A percentile compares a stretch with the other conserved stretches of the same genome.
These are phyloP conservation scores for Colletotrichum chlorophyti DNA, from an alignment of 2,329 filamentous ascomycete species.

Conservation along the genomic window DNA sequence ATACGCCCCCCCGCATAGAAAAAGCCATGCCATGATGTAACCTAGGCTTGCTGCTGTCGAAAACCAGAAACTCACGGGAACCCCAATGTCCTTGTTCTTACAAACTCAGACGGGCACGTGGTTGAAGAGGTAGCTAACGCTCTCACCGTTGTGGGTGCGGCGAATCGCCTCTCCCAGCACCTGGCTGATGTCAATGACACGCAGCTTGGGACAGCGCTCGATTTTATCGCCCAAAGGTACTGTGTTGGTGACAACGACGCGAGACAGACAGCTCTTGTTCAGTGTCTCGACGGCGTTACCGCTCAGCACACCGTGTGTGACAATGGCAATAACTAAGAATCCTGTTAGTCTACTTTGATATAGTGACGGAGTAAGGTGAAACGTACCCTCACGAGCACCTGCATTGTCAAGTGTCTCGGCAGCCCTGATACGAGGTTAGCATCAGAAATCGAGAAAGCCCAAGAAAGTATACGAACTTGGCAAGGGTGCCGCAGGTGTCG, in stretches of 20 bases:
- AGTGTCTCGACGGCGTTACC: slow-evolving; percentile 88
- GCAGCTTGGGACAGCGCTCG: slow-evolving; percentile 77
- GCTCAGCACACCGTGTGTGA: slow-evolving; percentile 91
- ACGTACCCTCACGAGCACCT: slow-evolving; percentile 24
- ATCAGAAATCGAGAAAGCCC: no score
- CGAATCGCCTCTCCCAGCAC: slow-evolving; percentile 71
- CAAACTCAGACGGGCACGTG: slow-evolving; percentile 50
- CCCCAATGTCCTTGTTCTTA: not conserved
- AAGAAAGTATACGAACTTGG: slow-evolving; percentile 81
- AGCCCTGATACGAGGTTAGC: slow-evolving; percentile 13
- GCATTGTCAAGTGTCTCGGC: slow-evolving; percentile 24
- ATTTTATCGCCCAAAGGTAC: slow-evolving; percentile 71
- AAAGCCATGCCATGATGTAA: not conserved
- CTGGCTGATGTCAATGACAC: slow-evolving; percentile 90
- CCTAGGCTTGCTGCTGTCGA: not conserved
- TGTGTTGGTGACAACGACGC: slow-evolving; percentile 88
- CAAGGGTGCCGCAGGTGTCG: slow-evolving; percentile 85
- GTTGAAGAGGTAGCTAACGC: slow-evolving; percentile 63
- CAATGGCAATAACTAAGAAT: slow-evolving; percentile 76
- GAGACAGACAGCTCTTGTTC: slow-evolving; percentile 77
- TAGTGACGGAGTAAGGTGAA: not conserved
- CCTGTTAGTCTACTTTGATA: not conserved
- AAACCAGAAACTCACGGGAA: not conserved
- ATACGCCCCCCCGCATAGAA: not conserved
- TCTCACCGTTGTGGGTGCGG: slow-evolving; percentile 68